phyloP scores from a whole-genome alignment of 1,139 yeast genomes.

The Blastobotrys capitulatus region DNA sequence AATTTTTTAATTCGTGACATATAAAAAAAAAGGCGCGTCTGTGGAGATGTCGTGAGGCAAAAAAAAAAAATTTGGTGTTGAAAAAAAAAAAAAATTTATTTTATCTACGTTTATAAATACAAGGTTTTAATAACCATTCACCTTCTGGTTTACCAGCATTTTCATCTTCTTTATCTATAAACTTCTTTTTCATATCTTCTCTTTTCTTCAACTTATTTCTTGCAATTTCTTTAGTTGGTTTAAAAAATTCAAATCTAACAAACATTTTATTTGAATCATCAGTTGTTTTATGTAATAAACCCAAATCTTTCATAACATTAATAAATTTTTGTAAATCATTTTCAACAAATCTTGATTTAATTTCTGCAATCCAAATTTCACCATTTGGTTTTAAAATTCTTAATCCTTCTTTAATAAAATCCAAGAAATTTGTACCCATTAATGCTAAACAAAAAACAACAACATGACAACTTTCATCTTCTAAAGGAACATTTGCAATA shows the following conservation, averaged over 20 bases:
- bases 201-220: slow-evolving; percentile 60
- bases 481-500: slow-evolving; percentile 81
- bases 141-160: slow-evolving; percentile 57
- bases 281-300: slow-evolving; percentile 82
- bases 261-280: slow-evolving; percentile 92
- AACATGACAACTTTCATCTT: slow-evolving; percentile 69
- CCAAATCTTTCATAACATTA: slow-evolving; percentile 65
- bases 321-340: slow-evolving; percentile 60
- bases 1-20: slow-evolving; percentile 28
- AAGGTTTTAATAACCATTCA: slow-evolving; percentile 82
- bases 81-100: background rate
- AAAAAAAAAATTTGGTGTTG: background rate
- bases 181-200: slow-evolving; percentile 49
- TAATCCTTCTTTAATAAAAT: slow-evolving; percentile 84
- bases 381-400: slow-evolving; percentile 86
- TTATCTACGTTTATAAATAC: slow-evolving; percentile 29
- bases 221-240: slow-evolving; percentile 68
- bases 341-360: slow-evolving; percentile 82
- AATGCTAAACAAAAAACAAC: slow-evolving; percentile 89
- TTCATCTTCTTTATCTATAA: slow-evolving; percentile 58
- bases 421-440: slow-evolving; percentile 96
- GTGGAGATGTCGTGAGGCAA: too few relatives aligned
- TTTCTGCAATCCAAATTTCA: slow-evolving; percentile 96
- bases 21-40: too few relatives aligned
- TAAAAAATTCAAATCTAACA: slow-evolving; percentile 87